Base-by-base conservation (phyloP, 331 rosid genomes). In the Stylosanthes scabra region DNA sequence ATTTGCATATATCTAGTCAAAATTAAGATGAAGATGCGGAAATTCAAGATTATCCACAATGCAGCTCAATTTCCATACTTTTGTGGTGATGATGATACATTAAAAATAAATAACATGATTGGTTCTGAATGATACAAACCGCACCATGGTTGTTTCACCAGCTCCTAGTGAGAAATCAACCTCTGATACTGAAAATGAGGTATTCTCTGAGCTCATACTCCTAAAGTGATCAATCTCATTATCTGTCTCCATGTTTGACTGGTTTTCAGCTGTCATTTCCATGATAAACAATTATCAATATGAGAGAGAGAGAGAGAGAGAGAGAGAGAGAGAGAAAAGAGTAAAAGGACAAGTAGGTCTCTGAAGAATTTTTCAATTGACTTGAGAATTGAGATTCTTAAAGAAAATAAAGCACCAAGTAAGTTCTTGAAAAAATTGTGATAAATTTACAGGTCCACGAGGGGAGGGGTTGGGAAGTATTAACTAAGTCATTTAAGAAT, bases 131-230 rank as follows among this genome's bases (percentile, higher is more conserved):
- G 59, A 15, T 39, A 67, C 27, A 76, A 68, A 84, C 98, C 98
- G 83, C 84, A 95, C 99, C 94, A 79, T 46, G 65, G 74, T 81
- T 71, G 84, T 84, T 86, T 90, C 92, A 70, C 87, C 91, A 75
- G 90, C 99, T 78, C 77, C 85, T 52, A 95, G 70, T 63, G 83
- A 86, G 81, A 90, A 79, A 74, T 88, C 91, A 78, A 83, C 90
- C 82, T 90, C 95, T 6, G 96, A 90, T 59, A 71, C 85, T 51
- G 79, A 68, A 87, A 84, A 81, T 59, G 79, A 77, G 52, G 87
- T 74, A 66, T 68, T 77, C 66, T 84, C 83, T 25, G 68, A 69
- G 77, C 74, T 80, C 81, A 72, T 70, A 74, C 84, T 80, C 90
- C 88, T 88, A 88, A 57, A 83, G 84, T n/a, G 52, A 72, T 39